These are phyloP conservation scores for Candida sanyaensis DNA, from an alignment of 1,139 yeast genomes.

Conservation along the genomic window DNA sequence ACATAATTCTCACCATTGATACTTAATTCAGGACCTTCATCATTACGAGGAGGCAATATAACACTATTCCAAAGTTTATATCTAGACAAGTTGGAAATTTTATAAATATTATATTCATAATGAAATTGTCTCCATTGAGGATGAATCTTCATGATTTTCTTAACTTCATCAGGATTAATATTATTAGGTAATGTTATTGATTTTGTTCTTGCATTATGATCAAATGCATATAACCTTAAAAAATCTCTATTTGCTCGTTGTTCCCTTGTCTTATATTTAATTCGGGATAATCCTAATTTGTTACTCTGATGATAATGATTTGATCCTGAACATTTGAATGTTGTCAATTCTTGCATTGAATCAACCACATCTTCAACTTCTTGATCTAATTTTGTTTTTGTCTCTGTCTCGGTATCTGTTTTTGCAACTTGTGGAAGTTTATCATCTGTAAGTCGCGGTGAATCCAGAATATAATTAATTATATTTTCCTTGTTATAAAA, in stretches of 20 bases:
- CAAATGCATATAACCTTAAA: slow-evolving; percentile 48
- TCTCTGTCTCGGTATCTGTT: background rate
- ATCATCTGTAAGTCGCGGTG: slow-evolving; percentile 29
- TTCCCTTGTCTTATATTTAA: slow-evolving; percentile 39
- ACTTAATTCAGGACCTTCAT: slow-evolving; percentile 28
- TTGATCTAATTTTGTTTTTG: background rate
- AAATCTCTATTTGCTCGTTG: slow-evolving; percentile 48
- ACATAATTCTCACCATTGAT: slow-evolving; percentile 27
- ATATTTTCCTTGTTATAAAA: slow-evolving; percentile 9
- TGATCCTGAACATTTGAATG: slow-evolving; percentile 5
- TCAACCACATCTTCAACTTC: background rate
- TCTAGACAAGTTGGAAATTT: slow-evolving; percentile 38
- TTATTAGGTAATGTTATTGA: slow-evolving; percentile 15
- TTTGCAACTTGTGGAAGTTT: slow-evolving; percentile 15
- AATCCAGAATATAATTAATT: slow-evolving; percentile 10
- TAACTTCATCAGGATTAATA: slow-evolving; percentile 12
- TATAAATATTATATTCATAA: slow-evolving; percentile 25
- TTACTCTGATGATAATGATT: background rate
- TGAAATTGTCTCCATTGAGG: slow-evolving; percentile 31
- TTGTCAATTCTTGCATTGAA: slow-evolving; percentile 12
- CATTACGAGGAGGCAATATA: slow-evolving; percentile 49
- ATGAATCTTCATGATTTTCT: slow-evolving; percentile 9
- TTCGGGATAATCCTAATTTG: background rate
- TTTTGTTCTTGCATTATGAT: slow-evolving; percentile 34
- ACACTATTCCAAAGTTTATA: slow-evolving; percentile 53